Base-by-base conservation (phyloP, 768 basidiomycete genomes). In the Rickenella mellea region DNA sequence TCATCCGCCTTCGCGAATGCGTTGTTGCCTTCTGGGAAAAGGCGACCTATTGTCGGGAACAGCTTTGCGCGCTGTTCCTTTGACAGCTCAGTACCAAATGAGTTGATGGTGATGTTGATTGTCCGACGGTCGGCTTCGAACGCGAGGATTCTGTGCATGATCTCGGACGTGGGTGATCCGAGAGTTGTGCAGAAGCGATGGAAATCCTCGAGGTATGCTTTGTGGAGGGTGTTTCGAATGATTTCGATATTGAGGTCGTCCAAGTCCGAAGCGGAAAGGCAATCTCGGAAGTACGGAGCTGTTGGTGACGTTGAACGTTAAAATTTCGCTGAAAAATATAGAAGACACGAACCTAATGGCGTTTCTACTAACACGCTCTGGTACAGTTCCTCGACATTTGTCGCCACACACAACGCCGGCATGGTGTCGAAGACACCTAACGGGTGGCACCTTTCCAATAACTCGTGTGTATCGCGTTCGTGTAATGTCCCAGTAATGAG, bases 201-300 rank as follows among this genome's bases (percentile, higher is more conserved):
- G 61, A 99, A 99, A 62, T 99, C 96, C 59, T 98, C 94, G 44
- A 99, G 83, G 65, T 99, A 99, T 11, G 92, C 84, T 62, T 96
- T 97, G 76, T 98, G 98, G 27, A 99, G 84, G 1, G 94, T 93
- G 66, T 98, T 98, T 32, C 96, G 89, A 64, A 99, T 93, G 65
- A 99, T 96, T 68, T 99, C 96, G 56, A 99, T 98, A 69, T 99
- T 97, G 44, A 98, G 80, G 60, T 97, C 96, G 59, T 99, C 96
- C 36, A 99, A 77, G 60, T 99, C 96, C 32, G 86, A 79, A 14
- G 96, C 94, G 27, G 92, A 85, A 20, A 98, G 73, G 58, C 93
- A 97, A 53, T 90, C 85, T 20, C 88, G 83, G 74, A 99, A 99
- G 68, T 98, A 99, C 6, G 91, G 90, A 2, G 96, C 96, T 77